These are phyloP conservation scores for Leptomonas seymouri DNA, from an alignment of 208 protist genomes.

Conservation along the genomic window DNA sequence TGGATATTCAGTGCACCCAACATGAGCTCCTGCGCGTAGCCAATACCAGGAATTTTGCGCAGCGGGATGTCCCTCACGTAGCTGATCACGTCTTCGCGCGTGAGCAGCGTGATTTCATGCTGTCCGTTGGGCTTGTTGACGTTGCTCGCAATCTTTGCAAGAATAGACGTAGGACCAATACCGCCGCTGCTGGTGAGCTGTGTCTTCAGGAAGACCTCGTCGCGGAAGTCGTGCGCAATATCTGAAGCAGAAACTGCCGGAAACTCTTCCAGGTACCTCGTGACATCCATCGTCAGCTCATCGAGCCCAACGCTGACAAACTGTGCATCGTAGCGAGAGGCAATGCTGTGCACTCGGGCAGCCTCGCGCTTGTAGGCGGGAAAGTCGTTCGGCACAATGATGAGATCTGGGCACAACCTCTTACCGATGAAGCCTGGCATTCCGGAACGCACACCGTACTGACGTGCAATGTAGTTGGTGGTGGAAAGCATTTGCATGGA, in stretches of 20 bases:
- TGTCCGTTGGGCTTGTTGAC: constrained; percentile 96
- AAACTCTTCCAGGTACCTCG: constrained; percentile 60
- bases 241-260: constrained; percentile 55
- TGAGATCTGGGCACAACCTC: constrained; percentile 89
- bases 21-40: constrained; percentile 68
- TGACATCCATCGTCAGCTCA: constrained; percentile 91
- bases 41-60: constrained; percentile 84
- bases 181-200: constrained; percentile 86
- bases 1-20: constrained; percentile 76
- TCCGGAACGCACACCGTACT: constrained; percentile 95
- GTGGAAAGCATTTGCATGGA: constrained; percentile 94
- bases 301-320: constrained; percentile 82
- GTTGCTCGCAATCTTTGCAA: constrained; percentile 94
- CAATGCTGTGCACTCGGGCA: constrained; percentile 72
- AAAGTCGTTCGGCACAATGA: constrained; percentile 88
- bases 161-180: constrained; percentile 81
- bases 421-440: constrained; percentile 96
- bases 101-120: constrained; percentile 82
- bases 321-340: constrained; percentile 85
- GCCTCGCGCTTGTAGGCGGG: constrained; percentile 75
- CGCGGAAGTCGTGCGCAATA: constrained; percentile 77
- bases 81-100: constrained; percentile 73
- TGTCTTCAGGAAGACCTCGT: constrained; percentile 77
- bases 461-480: constrained; percentile 95
- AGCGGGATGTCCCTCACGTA: constrained; percentile 80